Conservation (phyloP, 2,329 filamentous ascomycete genomes). For the Diaporthe sp. region DNA sequence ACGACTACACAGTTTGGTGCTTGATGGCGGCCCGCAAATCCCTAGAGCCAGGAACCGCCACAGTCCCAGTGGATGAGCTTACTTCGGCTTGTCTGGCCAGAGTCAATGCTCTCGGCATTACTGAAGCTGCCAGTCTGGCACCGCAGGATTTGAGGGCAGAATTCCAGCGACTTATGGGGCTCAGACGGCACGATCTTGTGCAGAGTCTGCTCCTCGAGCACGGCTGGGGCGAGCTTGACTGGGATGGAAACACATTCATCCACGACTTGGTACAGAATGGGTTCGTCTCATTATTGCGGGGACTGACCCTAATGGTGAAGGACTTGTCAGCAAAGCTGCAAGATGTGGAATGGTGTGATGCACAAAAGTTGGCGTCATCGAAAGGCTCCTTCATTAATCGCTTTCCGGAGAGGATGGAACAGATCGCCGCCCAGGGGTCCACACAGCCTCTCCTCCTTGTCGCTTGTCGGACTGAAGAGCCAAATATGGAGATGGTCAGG, state of each 20-base stretch:
- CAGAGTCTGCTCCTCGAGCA: constrained; percentile 11
- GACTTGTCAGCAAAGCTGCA: constrained; percentile 6
- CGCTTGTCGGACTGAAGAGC: constrained; percentile 13
- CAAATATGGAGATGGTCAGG: constrained; percentile 20
- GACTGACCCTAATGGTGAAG: background rate
- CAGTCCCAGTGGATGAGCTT: background rate
- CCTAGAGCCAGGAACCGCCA: background rate
- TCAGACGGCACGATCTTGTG: constrained; percentile 20
- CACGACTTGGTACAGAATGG: constrained; percentile 13
- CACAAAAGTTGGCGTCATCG: background rate
- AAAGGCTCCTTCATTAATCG: background rate
- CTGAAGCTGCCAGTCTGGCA: background rate
- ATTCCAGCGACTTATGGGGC: constrained; percentile 21
- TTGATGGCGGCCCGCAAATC: background rate
- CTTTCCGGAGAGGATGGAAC: background rate
- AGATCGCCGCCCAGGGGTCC: background rate
- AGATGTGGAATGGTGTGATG: constrained; percentile 2
- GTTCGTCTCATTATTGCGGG: constrained; percentile 2
- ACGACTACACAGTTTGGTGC: constrained; percentile 9
- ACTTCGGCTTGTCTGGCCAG: constrained; percentile 4
- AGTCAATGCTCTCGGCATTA: background rate
- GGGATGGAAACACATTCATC: background rate
- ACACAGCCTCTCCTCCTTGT: constrained; percentile 14
- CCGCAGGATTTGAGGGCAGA: background rate
- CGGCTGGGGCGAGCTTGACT: constrained; percentile 15